Evolutionary conservation across 2,329 filamentous ascomycete species (phyloP).

Genomic region (Fusarium sp.): DNA sequence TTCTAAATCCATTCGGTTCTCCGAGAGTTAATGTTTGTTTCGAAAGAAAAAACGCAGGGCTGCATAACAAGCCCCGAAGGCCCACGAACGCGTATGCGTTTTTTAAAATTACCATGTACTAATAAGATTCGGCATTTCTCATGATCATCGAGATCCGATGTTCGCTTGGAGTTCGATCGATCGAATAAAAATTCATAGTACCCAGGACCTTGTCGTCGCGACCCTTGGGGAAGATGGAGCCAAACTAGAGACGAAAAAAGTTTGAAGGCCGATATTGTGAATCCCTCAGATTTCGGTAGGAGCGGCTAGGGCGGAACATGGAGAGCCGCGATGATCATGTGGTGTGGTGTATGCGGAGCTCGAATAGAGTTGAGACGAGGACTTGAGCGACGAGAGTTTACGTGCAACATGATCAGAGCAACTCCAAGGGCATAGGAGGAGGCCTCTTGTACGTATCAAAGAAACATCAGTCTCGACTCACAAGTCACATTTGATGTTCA

Average conservation of each 20-base stretch:
- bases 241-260: constrained; percentile 20
- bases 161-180: constrained; percentile 20
- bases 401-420: not conserved
- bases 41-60: constrained; percentile 4
- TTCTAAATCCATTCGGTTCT: constrained; percentile 7
- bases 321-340: not conserved
- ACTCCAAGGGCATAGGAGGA: constrained; percentile 7
- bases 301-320: constrained; percentile 11
- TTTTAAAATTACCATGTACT: constrained; percentile 22
- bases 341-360: constrained; percentile 1
- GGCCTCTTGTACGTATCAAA: constrained; percentile 22
- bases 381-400: not conserved
- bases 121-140: constrained; percentile 12
- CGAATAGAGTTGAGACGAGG: not conserved
- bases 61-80: constrained; percentile 11
- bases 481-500: constrained; percentile 4
- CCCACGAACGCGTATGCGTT: constrained; percentile 12
- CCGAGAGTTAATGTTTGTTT: constrained; percentile 8
- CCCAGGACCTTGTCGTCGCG: constrained; percentile 12
- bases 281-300: not conserved
- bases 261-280: constrained; percentile 7
- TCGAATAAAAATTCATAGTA: constrained; percentile 5
- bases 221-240: constrained; percentile 6
- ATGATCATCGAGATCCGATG: constrained; percentile 27
- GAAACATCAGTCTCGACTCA: not conserved